Evolutionary conservation across 2,329 filamentous ascomycete genomes (phyloP).

Genomic region (Rosellinia necatrix): DNA sequence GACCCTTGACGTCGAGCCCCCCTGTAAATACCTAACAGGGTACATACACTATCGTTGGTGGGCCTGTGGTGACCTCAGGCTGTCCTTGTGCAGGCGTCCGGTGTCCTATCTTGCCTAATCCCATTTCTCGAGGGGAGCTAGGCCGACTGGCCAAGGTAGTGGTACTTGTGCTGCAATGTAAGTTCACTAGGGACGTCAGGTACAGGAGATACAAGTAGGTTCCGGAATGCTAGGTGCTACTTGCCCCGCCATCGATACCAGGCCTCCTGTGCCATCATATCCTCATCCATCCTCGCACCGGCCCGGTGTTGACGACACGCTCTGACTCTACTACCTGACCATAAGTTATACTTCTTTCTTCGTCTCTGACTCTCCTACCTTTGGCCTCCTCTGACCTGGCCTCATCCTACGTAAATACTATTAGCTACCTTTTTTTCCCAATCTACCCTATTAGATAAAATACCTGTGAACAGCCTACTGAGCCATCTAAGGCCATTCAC

Average conservation of each 20-base stretch:
- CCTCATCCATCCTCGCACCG: conserved; percentile 17
- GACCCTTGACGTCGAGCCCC: conserved; percentile 11
- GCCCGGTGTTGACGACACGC: conserved; percentile 25
- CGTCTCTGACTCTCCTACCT: conserved; percentile 14
- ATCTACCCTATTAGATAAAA: conserved; percentile 7
- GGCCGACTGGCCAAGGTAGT: too few species aligned
- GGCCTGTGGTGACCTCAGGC: conserved; percentile 20
- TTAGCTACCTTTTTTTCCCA: conserved; percentile 20
- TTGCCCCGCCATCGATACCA: conserved; percentile 23
- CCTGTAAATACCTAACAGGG: conserved; percentile 21
- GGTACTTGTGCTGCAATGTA: too few species aligned
- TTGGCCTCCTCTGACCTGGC: conserved; percentile 10
- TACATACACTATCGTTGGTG: conserved; percentile 16
- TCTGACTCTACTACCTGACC: conserved; percentile 24
- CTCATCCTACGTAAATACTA: conserved; percentile 29
- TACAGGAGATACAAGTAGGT: too few species aligned
- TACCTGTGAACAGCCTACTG: conserved; percentile 14
- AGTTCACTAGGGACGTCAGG: too few species aligned
- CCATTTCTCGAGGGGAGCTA: conserved; percentile 14
- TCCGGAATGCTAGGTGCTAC: too few species aligned
- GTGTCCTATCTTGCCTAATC: conserved; percentile 24
- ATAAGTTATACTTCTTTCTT: conserved; percentile 17
- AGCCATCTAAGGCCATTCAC: conserved; percentile 17
- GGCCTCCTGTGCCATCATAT: conserved; percentile 1
- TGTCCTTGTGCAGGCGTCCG: conserved; percentile 23